These are phyloP conservation scores for Hypoxylon sp. DNA, from an alignment of 2,329 filamentous ascomycete genomes.

Conservation along the genomic window DNA sequence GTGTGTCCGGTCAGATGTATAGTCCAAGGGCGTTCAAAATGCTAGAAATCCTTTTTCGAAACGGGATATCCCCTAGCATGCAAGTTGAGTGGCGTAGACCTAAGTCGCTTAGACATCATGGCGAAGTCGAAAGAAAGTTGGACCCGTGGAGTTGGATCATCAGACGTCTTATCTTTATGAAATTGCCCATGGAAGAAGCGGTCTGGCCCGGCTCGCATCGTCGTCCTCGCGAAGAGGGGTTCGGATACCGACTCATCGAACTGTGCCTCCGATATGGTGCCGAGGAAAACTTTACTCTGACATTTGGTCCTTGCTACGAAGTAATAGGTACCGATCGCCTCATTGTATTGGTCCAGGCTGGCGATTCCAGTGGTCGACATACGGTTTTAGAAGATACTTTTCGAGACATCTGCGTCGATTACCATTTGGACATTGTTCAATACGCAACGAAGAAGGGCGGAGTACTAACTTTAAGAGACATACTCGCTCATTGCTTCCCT, in stretches of 20 bases:
- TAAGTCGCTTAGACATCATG: no score
- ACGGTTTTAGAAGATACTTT: not conserved
- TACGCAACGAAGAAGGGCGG: slow-evolving; percentile 22
- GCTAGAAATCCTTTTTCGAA: slow-evolving; percentile 10
- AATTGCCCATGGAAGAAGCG: no score
- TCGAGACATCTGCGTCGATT: slow-evolving; percentile 5
- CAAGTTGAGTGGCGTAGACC: not conserved
- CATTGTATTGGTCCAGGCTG: slow-evolving; percentile 2
- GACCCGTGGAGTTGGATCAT: slow-evolving; percentile 16
- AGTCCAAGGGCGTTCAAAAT: slow-evolving; percentile 3
- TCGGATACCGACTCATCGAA: slow-evolving; percentile 11
- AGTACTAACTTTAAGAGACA: slow-evolving; percentile 19
- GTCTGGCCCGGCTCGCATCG: not conserved
- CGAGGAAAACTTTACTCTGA: slow-evolving; percentile 2
- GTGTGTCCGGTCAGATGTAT: not conserved
- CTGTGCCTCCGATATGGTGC: slow-evolving; percentile 22
- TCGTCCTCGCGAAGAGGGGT: not conserved
- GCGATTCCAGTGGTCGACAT: not conserved
- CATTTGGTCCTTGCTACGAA: slow-evolving; percentile 24
- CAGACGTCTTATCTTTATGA: not conserved
- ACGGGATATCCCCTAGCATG: slow-evolving; percentile 15
- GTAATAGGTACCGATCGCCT: slow-evolving; percentile 4
- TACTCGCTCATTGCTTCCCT: slow-evolving; percentile 33
- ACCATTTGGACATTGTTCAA: slow-evolving; percentile 28
- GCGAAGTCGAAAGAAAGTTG: no score